phyloP scores from a whole-genome alignment of 83 land plant genomes.

The Thuja plicata region DNA sequence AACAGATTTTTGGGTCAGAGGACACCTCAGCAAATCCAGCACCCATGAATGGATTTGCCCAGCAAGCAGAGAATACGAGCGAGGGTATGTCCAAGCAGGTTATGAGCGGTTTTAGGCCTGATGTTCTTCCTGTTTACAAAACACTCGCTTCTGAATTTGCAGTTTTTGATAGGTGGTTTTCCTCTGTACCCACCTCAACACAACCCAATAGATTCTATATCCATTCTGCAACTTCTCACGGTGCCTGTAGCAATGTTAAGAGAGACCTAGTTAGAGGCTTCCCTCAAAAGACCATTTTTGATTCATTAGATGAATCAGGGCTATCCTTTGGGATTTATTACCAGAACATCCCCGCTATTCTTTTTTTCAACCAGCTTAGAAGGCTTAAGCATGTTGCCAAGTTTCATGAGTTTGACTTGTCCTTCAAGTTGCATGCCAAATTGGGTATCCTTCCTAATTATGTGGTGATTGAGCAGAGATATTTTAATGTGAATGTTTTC shows the following conservation, averaged over 20 bases:
- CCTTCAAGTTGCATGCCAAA: conserved; percentile 76
- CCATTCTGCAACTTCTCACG: conserved; percentile 94
- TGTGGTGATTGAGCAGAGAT: conserved; percentile 86
- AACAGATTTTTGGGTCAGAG: conserved; percentile 79
- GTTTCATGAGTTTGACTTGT: conserved; percentile 59
- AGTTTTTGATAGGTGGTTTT: conserved; percentile 91
- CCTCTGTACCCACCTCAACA: conserved; percentile 92
- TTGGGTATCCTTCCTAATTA: conserved; percentile 87
- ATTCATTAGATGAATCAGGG: conserved; percentile 81
- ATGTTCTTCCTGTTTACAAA: conserved; percentile 57
- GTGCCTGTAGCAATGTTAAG: conserved; percentile 70
- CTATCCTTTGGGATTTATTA: conserved; percentile 90
- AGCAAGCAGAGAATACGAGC: conserved; percentile 66
- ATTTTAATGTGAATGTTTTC: conserved; percentile 56
- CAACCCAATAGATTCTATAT: conserved; percentile 94
- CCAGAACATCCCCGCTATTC: conserved; percentile 89
- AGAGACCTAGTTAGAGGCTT: conserved; percentile 73
- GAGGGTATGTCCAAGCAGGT: conserved; percentile 58
- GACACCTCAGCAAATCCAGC: conserved; percentile 52
- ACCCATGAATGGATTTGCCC: conserved; percentile 90
- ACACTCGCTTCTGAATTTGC: conserved; percentile 77
- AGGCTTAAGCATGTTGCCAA: conserved; percentile 59
- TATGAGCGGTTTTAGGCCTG: conserved; percentile 89
- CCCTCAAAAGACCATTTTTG: conserved; percentile 94
- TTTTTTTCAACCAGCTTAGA: conserved; percentile 78